Evolutionary conservation across 192 early-diverging fungal species (phyloP), one percentile per base, ranked within the genome.

Genomic region (Backusella tarrabulga): DNA sequence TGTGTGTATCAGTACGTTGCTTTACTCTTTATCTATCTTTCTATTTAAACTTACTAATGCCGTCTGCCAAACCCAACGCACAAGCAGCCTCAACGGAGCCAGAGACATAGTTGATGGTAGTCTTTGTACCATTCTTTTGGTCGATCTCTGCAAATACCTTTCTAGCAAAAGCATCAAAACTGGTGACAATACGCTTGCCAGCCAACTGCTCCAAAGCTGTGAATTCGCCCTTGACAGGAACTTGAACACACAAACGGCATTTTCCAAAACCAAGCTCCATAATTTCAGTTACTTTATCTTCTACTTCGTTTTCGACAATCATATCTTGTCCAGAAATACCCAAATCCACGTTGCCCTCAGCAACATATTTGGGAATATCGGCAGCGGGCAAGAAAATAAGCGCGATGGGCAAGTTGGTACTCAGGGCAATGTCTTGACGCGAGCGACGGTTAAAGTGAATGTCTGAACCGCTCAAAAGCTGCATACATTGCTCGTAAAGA

Each of bases 301-400:
- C 74, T 4, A 88, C 90, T 68, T 89, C 90, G 14, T 90, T 89
- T 81, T 99, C 98, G 38, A 91, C 90, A 29, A 97, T 90, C 88
- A 98, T 97, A 81, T 99, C 97, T 81, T 97, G 90, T 15, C 98
- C 98, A 6, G 97, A 98, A 72, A 99, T 98, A 8, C 98, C 98
- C 60, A 99, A 75, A 81, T 99, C 98, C 14, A 98, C 94, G 81
- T 96, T 95, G 34, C 98, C 98, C 56, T 95, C 93, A 52, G 91
- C 97, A 42, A 99, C 95, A 77, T 94, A 99, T 63, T 97, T 94
- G 66, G 96, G 92, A 78, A 99, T 99, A 81, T 99, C 97, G 11
- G 93, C 92, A 6, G 97, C 98, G 1, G 96, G 96, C 42, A 99
- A 82, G 80, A 99, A 99, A 34, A 99, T 91, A 46, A 99, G 85